phyloP scores from a whole-genome alignment of 1,284 basidiomycete genomes.

The Gymnopus androsaceus region DNA sequence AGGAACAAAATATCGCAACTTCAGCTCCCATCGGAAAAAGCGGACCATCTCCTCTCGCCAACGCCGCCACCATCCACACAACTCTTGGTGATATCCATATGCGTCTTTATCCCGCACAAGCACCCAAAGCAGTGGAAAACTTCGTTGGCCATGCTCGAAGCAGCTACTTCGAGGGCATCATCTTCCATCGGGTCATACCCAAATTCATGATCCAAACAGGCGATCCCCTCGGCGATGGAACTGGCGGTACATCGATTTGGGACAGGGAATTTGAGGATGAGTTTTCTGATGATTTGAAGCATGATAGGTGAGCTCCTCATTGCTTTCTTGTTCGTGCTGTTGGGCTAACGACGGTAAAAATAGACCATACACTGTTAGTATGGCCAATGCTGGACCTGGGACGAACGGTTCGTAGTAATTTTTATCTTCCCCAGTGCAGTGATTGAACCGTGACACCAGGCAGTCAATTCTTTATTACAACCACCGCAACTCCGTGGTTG shows the following conservation, averaged over 20 bases:
- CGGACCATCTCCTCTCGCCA: constrained; percentile 69
- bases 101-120: constrained; percentile 87
- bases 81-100: constrained; percentile 93
- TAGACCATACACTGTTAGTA: constrained; percentile 95
- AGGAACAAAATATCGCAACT: constrained; percentile 90
- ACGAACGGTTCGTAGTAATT: constrained; percentile 97
- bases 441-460: too few species aligned
- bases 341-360: constrained; percentile 8
- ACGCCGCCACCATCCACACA: constrained; percentile 90
- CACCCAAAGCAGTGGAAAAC: constrained; percentile 96
- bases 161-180: constrained; percentile 90
- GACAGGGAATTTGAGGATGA: constrained; percentile 95
- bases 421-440: too few species aligned
- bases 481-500: constrained; percentile 92
- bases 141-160: constrained; percentile 93
- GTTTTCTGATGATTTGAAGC: constrained; percentile 85
- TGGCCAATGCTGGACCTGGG: constrained; percentile 95
- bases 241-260: constrained; percentile 97
- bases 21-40: constrained; percentile 54
- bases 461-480: constrained; percentile 99
- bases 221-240: constrained; percentile 95
- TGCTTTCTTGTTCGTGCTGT: constrained; percentile 7
- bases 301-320: constrained; percentile 68
- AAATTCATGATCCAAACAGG: constrained; percentile 99
- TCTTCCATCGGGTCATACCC: constrained; percentile 97